Base-by-base conservation (phyloP, 441 rosid genomes). In the Hura crepitans region DNA sequence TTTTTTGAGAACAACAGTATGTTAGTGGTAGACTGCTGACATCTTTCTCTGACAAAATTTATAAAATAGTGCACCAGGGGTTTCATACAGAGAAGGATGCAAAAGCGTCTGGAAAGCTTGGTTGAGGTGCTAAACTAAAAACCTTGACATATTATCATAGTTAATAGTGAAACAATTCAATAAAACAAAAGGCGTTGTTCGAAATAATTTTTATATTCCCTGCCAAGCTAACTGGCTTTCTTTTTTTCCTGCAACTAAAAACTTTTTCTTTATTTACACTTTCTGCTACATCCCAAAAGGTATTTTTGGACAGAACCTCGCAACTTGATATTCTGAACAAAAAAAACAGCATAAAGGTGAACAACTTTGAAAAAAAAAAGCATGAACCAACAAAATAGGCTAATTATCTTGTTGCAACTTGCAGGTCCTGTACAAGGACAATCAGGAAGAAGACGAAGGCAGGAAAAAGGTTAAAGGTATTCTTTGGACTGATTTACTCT, bases 11-110 rank as follows among this genome's bases (percentile, higher is more conserved):
- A 28, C 18, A 25, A 33, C 31, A 57, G 65, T 27, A 15, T 23
- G 23, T 28, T 11, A 68, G 62, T 28, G 30, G 10, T 17, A 27
- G 63, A 49, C 46, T 58, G 64, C 13, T 65, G 30, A 35, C 62
- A 12, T 56, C 68, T 73, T 43, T 18, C 39, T 53, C 78, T 84
- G 60, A 72, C 68, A 43, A 62, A 66, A 43, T 60, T 68, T 64
- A 59, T 58, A 18, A 23, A 65, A 75, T 60, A 91, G 97, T 85
- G 96, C 81, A 87, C 91, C 50, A 87, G 84, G 81, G 96, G 95
- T 25, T 87, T 85, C 81, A 81, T 88, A 72, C 96, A 91, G 74
- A 85, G 97, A 77, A 82, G 88, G 80, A 87, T 91, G 91, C 90
- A 86, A 81, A 89, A 74, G 78, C 84, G 89, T 55, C 59, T 87